Base-by-base conservation (phyloP, 495 filamentous ascomycete genomes). In the Tuber melanosporum region DNA sequence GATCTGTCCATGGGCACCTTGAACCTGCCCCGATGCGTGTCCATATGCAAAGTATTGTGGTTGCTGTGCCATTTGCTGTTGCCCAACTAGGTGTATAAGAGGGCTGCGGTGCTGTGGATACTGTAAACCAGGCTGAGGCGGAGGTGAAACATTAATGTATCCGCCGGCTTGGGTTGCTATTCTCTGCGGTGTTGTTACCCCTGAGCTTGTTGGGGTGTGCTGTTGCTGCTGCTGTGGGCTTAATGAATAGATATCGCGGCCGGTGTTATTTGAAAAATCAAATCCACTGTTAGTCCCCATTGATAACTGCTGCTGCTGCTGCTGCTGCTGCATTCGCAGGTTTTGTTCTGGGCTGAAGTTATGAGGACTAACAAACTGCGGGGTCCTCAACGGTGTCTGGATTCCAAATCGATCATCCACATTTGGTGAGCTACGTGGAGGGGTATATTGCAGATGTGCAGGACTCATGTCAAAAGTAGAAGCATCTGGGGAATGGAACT, bases 11-110 rank as follows among this genome's bases (percentile, higher is more conserved):
- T 75, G 70, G 12, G 76, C 78, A 15, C 46, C 77, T 17, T 72
- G 74, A 26, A 69, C 73, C 74, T 80, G 78, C 32, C 77, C 78
- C 42, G 77, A 80, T 36, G 70, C 74, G n/a, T 79, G 73, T n/a
- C 71, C 78, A 36, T 80, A 80, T 19, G 62, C 57, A 46, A 71
- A 72, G 49, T 80, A 79, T 66, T 36, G 57, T 66, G 57, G 57
- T 57, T 57, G 52, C 10, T 57, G 52, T n/a, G 22, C 6, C 15
- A 66, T 66, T 26, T 66, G 57, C 57, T 66, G 57, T 66, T 66
- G 57, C n/a, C 7, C 49, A 14, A 26, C 49, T 26, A 26, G 49
- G 4, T 36, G 57, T 36, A 66, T 32, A 26, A 66, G 57, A 66
- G 57, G 57, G 57, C 57, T 66, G 57, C 57, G 14, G 15, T 66